phyloP scores from a whole-genome alignment of 208 protist genomes.

The Leptomonas seymouri region DNA sequence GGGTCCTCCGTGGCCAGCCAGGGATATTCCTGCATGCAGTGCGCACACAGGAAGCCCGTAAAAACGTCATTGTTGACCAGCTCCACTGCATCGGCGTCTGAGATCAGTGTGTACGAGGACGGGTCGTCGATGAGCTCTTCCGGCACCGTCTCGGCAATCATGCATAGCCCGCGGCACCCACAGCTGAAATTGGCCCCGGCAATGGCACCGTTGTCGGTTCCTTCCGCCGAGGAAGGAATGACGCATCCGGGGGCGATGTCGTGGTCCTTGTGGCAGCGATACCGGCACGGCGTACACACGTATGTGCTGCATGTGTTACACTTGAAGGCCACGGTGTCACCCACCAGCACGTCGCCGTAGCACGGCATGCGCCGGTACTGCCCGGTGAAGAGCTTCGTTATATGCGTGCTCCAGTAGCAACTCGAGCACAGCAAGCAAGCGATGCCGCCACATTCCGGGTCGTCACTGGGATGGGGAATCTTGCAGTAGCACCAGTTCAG shows the following conservation, averaged over 20 bases:
- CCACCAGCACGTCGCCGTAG: slow-evolving; percentile 79
- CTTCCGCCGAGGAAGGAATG: slow-evolving; percentile 41
- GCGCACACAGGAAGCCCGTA: slow-evolving; percentile 74
- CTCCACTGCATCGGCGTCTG: slow-evolving; percentile 43
- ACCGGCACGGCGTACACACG: slow-evolving; percentile 79
- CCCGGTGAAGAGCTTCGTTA: slow-evolving; percentile 57
- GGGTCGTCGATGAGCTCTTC: slow-evolving; percentile 44
- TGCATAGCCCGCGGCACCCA: slow-evolving; percentile 72
- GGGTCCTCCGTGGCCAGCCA: slow-evolving; percentile 71
- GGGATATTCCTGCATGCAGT: slow-evolving; percentile 85
- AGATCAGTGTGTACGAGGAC: slow-evolving; percentile 39
- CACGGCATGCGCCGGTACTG: slow-evolving; percentile 70
- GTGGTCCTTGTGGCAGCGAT: slow-evolving; percentile 85
- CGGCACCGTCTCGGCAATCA: slow-evolving; percentile 55
- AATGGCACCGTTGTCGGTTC: slow-evolving; percentile 49
- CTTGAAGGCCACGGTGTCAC: slow-evolving; percentile 67
- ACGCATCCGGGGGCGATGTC: slow-evolving; percentile 42
- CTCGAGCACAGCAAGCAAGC: slow-evolving; percentile 80
- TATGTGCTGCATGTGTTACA: slow-evolving; percentile 73
- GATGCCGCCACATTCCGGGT: slow-evolving; percentile 67
- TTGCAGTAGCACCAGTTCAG: slow-evolving; percentile 84
- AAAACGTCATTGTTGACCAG: slow-evolving; percentile 85
- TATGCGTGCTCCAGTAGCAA: slow-evolving; percentile 83
- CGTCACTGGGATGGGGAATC: slow-evolving; percentile 54
- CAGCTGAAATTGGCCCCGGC: slow-evolving; percentile 70